Evolutionary conservation across 2,329 filamentous ascomycete genomes (phyloP), one percentile per base, ranked within the genome.

Genomic region (Aureobasidium sp.): DNA sequence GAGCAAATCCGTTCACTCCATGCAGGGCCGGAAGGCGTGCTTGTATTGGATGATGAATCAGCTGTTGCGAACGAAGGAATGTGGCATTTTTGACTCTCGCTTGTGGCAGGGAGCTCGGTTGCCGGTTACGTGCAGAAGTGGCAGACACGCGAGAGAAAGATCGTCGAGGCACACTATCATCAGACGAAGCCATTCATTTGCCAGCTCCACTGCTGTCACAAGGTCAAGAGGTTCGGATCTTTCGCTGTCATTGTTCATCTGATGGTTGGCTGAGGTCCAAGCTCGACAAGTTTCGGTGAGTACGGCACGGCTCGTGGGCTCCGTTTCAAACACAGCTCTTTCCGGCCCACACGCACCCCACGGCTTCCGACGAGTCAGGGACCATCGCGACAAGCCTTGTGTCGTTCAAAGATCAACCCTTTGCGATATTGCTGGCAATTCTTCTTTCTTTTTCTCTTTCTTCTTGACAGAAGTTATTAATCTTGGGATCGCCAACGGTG

Each of bases 41-140:
- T n/a, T n/a, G n/a, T n/a, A n/a, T 29, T 12, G 12, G 27, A 29
- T 29, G 6, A 7, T 7, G 12, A 29, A 6, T 17, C 24, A 38
- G n/a, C 22, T 16, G 21, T 49, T 29, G 32, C 34, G 24, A 37
- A 22, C 45, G 27, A 29, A 35, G 45, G 45, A 29, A 38, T 35
- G 32, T 38, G 45, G 34, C 32, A 27, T 19, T 47, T 35, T 47
- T 47, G 42, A 47, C 42, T 47, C 42, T 47, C 42, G 42, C 42
- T 47, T 47, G 42, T 6, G 12, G 29, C 21, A n/a, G 21, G 16
- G 22, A 27, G 38, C n/a, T 10, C 17, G 25, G 12, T 4, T n/a
- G 32, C 21, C 45, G 34, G 44, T 22, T 29, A 12, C 30, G 11
- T 35, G 42, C 42, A 47, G 29, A n/a, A 8, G 17, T 16, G 19